These are phyloP conservation scores for Oryza australiensis DNA, from an alignment of 176 grass and related monocot genomes.

Conservation along the genomic window DNA sequence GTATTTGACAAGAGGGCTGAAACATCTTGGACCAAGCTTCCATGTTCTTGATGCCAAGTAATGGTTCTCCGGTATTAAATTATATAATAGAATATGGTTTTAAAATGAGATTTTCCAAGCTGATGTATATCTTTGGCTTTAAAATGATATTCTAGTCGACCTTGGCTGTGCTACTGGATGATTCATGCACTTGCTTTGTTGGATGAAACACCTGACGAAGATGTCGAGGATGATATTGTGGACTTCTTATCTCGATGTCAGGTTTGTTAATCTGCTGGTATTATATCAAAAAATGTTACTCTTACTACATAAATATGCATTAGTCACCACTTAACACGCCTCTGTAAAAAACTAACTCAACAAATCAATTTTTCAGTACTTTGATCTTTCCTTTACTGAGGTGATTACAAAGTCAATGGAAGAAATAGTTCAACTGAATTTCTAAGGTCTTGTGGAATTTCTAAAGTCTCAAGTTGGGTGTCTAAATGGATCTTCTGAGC, in stretches of 20 bases:
- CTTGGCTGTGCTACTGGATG: slow-evolving; percentile 99
- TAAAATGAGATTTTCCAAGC: background rate
- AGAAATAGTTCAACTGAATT: background rate
- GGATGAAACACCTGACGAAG: slow-evolving; percentile 70
- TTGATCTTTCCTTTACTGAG: background rate
- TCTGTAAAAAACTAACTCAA: background rate
- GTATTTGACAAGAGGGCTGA: slow-evolving; percentile 63
- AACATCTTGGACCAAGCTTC: slow-evolving; percentile 63
- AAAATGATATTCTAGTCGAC: slow-evolving; percentile 58
- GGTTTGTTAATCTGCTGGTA: slow-evolving; percentile 44
- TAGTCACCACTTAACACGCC: background rate
- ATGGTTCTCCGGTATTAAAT: slow-evolving; percentile 23
- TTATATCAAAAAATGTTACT: slow-evolving; percentile 8
- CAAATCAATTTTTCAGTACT: background rate
- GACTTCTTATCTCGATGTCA: slow-evolving; percentile 87
- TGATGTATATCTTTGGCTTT: slow-evolving; percentile 20
- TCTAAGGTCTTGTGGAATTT: background rate
- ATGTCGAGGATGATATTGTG: slow-evolving; percentile 69
- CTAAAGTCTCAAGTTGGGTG: background rate
- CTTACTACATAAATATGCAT: background rate
- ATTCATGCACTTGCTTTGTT: slow-evolving; percentile 70
- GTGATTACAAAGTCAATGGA: background rate
- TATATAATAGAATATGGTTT: background rate
- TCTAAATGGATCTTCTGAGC: slow-evolving; percentile 3
- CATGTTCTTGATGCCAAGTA: slow-evolving; percentile 89